Evolutionary conservation across 2,329 filamentous ascomycete species (phyloP).

Genomic region (Hypoxylon sp.): DNA sequence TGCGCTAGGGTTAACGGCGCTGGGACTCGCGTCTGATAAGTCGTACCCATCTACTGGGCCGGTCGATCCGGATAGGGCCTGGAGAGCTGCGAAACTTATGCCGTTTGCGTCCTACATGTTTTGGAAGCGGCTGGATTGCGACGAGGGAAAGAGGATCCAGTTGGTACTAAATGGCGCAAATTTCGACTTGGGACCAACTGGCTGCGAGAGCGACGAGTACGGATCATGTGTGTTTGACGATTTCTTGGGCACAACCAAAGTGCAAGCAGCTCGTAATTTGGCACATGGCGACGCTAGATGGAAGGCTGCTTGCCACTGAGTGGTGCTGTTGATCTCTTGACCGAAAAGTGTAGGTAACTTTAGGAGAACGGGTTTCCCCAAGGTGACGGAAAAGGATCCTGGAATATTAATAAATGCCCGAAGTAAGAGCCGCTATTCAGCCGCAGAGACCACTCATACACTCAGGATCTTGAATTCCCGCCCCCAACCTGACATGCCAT

Average conservation of each 20-base stretch:
- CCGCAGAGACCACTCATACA: background rate
- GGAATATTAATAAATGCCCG: background rate
- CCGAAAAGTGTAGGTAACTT: background rate
- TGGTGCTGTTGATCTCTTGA: background rate
- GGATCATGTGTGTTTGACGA: constrained; percentile 43
- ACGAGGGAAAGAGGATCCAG: constrained; percentile 40
- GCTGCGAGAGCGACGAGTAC: constrained; percentile 44
- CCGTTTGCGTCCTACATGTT: constrained; percentile 48
- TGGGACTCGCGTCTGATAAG: constrained; percentile 42
- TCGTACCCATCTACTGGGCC: constrained; percentile 42
- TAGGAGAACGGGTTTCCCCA: background rate
- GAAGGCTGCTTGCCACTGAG: constrained; percentile 34
- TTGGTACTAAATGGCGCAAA: constrained; percentile 47
- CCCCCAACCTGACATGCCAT: background rate
- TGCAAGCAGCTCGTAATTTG: constrained; percentile 40
- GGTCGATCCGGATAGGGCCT: constrained; percentile 38
- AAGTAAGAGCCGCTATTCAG: background rate
- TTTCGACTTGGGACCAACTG: constrained; percentile 43
- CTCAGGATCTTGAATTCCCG: background rate
- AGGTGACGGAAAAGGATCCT: background rate
- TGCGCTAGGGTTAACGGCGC: constrained; percentile 42
- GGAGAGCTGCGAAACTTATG: constrained; percentile 43
- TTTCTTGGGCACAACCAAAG: constrained; percentile 38
- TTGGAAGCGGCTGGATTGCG: constrained; percentile 44
- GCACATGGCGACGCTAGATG: constrained; percentile 44